These are phyloP conservation scores for Rhizophora mangle DNA, from an alignment of 345 rosid genomes.

Conservation along the genomic window DNA sequence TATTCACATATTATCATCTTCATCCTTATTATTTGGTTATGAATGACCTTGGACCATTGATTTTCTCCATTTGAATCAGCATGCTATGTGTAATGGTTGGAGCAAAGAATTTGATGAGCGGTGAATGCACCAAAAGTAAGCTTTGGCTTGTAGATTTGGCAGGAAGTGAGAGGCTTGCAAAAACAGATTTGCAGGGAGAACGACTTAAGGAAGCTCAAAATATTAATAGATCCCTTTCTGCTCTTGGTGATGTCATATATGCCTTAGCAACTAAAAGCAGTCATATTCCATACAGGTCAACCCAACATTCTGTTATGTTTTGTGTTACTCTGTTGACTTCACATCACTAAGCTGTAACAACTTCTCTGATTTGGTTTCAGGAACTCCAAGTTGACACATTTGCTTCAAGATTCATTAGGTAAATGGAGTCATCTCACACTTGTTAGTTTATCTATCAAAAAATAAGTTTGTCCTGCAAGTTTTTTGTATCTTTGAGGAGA, in stretches of 20 bases:
- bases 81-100: slow-evolving; percentile 88
- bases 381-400: slow-evolving; percentile 94
- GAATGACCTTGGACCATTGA: not conserved
- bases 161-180: slow-evolving; percentile 94
- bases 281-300: slow-evolving; percentile 87
- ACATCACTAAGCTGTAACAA: slow-evolving; percentile 1
- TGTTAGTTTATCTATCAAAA: too few relatives aligned
- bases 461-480: too few relatives aligned
- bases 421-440: slow-evolving; percentile 16
- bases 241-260: slow-evolving; percentile 90
- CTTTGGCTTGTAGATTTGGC: slow-evolving; percentile 99
- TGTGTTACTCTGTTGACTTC: not conserved
- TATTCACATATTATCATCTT: not conserved
- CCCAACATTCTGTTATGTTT: slow-evolving; percentile 5
- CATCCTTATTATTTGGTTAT: not conserved
- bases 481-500: not conserved
- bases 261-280: slow-evolving; percentile 84
- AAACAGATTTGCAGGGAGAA: slow-evolving; percentile 88
- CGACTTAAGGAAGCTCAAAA: slow-evolving; percentile 95
- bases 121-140: slow-evolving; percentile 91
- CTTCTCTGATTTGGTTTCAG: slow-evolving; percentile 39
- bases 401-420: slow-evolving; percentile 96
- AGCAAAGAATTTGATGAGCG: slow-evolving; percentile 75
- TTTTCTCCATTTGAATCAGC: slow-evolving; percentile 41
- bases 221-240: slow-evolving; percentile 87